Evolutionary conservation across 148 eudicot species (phyloP).

Genomic region (Beta vulgaris): DNA sequence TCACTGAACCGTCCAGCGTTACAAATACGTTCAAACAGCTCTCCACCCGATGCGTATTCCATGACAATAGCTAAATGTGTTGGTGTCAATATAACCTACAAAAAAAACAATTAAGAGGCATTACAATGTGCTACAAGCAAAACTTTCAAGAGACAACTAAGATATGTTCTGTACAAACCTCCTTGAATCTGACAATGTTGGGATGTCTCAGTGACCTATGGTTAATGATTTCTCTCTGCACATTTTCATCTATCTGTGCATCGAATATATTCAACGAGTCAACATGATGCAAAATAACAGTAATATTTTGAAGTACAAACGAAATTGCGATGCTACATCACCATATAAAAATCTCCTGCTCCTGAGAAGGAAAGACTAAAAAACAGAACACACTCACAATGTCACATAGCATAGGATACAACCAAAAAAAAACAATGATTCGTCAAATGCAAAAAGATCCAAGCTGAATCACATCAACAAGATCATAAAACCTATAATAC

Average conservation of each 20-base stretch:
- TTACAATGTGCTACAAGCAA: not conserved
- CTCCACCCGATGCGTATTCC: constrained; percentile 98
- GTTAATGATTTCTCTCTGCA: constrained; percentile 84
- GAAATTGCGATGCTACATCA: too few species aligned
- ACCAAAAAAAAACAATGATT: not conserved
- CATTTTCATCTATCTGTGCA: constrained; percentile 86
- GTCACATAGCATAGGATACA: not conserved
- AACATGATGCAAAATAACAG: not conserved
- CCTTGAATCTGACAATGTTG: constrained; percentile 84
- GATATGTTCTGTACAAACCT: constrained; percentile 38
- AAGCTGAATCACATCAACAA: too few species aligned
- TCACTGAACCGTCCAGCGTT: constrained; percentile 87
- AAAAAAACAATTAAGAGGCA: not conserved
- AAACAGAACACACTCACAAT: too few species aligned
- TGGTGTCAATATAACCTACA: constrained; percentile 74
- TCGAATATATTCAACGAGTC: not conserved
- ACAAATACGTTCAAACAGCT: constrained; percentile 86
- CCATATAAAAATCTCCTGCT: too few species aligned
- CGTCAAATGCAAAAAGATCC: too few species aligned
- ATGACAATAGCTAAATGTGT: constrained; percentile 94
- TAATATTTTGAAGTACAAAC: too few species aligned
- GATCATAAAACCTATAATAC: too few species aligned
- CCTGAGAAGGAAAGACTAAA: too few species aligned
- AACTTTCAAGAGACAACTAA: not conserved
- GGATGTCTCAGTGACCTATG: constrained; percentile 91